Percentiles rank a stretch among this genome's conserved stretches.
phyloP scores from a whole-genome alignment of 2,329 filamentous ascomycete species.

The Colletotrichum falcatum region DNA sequence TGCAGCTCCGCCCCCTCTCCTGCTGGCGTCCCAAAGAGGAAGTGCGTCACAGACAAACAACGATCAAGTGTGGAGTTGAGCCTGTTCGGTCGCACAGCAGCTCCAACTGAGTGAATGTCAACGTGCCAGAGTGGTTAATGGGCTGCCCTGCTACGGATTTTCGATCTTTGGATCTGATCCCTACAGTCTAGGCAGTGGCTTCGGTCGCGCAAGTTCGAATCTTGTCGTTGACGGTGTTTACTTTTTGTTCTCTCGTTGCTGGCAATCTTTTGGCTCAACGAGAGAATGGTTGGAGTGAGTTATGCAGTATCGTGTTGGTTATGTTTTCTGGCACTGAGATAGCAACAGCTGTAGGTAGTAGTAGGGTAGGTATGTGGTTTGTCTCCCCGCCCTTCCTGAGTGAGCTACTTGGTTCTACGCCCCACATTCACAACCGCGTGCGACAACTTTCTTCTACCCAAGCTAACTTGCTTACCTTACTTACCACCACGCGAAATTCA shows the following conservation, averaged over 20 bases:
- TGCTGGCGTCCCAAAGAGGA: constrained; percentile 29
- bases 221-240: constrained; percentile 33
- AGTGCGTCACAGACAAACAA: not conserved
- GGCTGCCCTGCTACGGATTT: constrained; percentile 37
- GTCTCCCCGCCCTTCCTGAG: no score
- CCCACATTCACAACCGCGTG: not conserved
- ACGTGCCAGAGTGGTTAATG: constrained; percentile 42
- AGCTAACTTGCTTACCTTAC: no score
- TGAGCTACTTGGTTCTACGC: no score
- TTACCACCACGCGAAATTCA: not conserved
- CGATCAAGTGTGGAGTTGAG: not conserved
- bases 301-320: not conserved
- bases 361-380: no score
- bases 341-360: not conserved
- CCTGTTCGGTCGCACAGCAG: not conserved
- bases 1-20: constrained; percentile 24
- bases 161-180: not conserved
- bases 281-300: not conserved
- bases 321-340: not conserved
- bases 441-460: not conserved
- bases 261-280: not conserved
- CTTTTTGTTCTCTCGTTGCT: not conserved
- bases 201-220: constrained; percentile 41
- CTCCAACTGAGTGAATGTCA: constrained; percentile 5
- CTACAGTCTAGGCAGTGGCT: constrained; percentile 37